phyloP scores from a whole-genome alignment of 305 asterid genomes.

The Fraxinus nigra region DNA sequence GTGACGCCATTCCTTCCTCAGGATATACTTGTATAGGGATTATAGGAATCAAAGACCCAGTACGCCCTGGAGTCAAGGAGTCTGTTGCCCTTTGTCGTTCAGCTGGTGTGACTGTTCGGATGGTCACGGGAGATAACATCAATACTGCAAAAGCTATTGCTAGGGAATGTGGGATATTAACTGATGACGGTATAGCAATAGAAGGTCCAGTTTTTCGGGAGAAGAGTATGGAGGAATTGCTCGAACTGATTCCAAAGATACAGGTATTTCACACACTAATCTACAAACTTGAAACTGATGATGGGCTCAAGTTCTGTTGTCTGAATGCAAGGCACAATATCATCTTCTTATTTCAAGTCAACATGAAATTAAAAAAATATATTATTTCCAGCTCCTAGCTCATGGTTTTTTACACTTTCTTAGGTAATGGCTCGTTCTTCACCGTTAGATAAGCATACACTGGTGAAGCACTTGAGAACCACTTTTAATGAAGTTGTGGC shows the following conservation, averaged over 20 bases:
- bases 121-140: conserved; percentile 96
- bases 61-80: conserved; percentile 85
- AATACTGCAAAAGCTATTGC: conserved; percentile 95
- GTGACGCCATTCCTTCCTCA: conserved; percentile 56
- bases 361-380: neutral
- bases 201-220: conserved; percentile 92
- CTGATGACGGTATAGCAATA: conserved; percentile 82
- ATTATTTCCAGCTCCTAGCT: neutral
- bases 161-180: conserved; percentile 90
- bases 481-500: conserved; percentile 96
- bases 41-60: conserved; percentile 94
- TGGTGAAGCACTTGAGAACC: conserved; percentile 89
- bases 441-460: conserved; percentile 85
- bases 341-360: neutral
- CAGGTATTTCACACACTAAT: conserved; percentile 47
- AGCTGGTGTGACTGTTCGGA: conserved; percentile 86
- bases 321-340: neutral
- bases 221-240: conserved; percentile 65
- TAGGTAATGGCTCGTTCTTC: conserved; percentile 99
- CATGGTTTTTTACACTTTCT: neutral
- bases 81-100: conserved; percentile 85
- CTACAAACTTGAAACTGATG: neutral
- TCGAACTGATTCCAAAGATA: conserved; percentile 68
- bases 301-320: neutral
- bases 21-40: conserved; percentile 79